Base-by-base conservation (phyloP, 2,329 filamentous ascomycete genomes). In the Trichoderma afroharzianum region DNA sequence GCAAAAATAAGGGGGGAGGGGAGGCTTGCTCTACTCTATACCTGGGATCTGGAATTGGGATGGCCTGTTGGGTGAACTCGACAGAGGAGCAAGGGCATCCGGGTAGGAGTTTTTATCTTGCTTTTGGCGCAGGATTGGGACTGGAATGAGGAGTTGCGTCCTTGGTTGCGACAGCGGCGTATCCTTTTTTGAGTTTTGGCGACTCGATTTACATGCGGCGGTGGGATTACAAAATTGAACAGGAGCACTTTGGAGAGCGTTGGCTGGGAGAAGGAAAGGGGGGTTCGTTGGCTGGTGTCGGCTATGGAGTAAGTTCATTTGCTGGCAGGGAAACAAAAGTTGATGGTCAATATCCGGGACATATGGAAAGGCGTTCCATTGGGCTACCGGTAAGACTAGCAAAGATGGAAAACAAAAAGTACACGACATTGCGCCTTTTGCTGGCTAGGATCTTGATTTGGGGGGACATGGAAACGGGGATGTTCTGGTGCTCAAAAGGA, bases 21-120 rank as follows among this genome's bases (percentile, higher is more conserved):
- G 66, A 69, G 57, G 66, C 66, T 69, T 67, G 71, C 70, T 63
- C 74, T 74, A 72, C 70, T 71, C 72, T 74, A 75, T 75, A 74
- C 72, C 72, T 73, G 63, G 74, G 74, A 36, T 69, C 71, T 73
- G 74, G 71, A 71, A 67, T 72, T 59, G 71, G 39, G 68, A 70
- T 70, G 74, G 39, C 39, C 58, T 67, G 62, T 64, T 63, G 63
- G 32, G 53, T 71, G 71, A 61, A 63, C 57, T 68, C 66, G 63
- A 72, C 57, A 59, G 63, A 70, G 55, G 68, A 70, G 59, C 64
- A 72, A 66, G 69, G 72, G 59, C 71, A 75, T 73, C 71, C 71
- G 71, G 70, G 50, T 55, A 69, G 74, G 68, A 73, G 70, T 72
- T 72, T 72, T 72, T 73, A 58, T 58, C 71, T 70, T 73, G 64